These are phyloP conservation scores for Cornus florida DNA, from an alignment of 148 eudicot genomes.

Conservation along the genomic window DNA sequence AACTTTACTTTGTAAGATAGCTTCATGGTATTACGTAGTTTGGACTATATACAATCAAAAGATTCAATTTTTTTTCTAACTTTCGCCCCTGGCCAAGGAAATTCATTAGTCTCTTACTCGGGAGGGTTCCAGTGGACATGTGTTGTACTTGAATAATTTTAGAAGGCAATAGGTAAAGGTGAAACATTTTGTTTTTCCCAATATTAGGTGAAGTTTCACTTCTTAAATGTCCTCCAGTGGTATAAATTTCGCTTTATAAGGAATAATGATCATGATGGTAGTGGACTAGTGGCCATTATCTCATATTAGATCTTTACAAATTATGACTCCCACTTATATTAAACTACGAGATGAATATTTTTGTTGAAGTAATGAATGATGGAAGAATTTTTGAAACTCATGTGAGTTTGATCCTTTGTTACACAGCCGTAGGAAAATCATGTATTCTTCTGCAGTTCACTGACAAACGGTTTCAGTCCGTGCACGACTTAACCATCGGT, in stretches of 20 bases:
- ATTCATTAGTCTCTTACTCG: too few relatives aligned
- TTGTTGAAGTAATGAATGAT: background rate
- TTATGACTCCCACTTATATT: background rate
- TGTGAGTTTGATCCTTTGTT: constrained; percentile 10
- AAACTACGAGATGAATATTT: background rate
- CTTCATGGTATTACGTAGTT: background rate
- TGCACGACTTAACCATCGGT: constrained; percentile 72
- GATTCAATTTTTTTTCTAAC: too few relatives aligned
- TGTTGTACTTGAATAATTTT: too few relatives aligned
- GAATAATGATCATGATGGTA: background rate
- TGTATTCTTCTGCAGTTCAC: constrained; percentile 76
- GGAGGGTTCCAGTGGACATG: too few relatives aligned
- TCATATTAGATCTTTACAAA: background rate
- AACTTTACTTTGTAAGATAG: background rate
- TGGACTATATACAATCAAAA: too few relatives aligned
- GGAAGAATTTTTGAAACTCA: background rate
- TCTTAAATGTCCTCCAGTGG: background rate
- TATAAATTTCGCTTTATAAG: background rate
- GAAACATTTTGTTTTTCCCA: background rate
- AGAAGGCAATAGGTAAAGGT: too few relatives aligned
- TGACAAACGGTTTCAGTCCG: constrained; percentile 68
- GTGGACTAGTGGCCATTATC: background rate
- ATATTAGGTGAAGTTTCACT: background rate
- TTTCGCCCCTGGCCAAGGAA: too few relatives aligned
- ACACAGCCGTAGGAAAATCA: constrained; percentile 66